phyloP scores from a whole-genome alignment of 2,329 filamentous ascomycete species.

The Aphanoascus verrucosus region DNA sequence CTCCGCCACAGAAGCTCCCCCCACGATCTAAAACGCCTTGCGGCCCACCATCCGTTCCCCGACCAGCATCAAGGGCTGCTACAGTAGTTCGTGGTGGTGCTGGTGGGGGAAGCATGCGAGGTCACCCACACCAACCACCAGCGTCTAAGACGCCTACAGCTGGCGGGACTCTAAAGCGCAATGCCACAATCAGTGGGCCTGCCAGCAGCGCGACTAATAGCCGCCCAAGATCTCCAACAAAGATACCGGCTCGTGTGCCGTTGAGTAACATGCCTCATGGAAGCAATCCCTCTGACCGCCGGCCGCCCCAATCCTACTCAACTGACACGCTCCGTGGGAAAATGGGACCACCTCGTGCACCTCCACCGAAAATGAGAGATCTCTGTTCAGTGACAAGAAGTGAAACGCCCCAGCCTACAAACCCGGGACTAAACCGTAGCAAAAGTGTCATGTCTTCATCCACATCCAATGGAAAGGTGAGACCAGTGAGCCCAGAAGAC shows the following conservation, averaged over 20 bases:
- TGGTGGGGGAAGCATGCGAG: slow-evolving; percentile 31
- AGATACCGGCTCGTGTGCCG: slow-evolving; percentile 40
- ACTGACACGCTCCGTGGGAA: slow-evolving; percentile 38
- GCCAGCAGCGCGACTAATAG: neutral
- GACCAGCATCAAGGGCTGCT: slow-evolving; percentile 20
- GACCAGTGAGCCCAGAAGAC: slow-evolving; percentile 62
- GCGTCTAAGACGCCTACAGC: slow-evolving; percentile 40
- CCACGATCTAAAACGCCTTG: slow-evolving; percentile 41
- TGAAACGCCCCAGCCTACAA: slow-evolving; percentile 22
- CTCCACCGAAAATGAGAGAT: slow-evolving; percentile 88
- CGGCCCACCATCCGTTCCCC: slow-evolving; percentile 19
- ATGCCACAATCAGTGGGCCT: slow-evolving; percentile 14
- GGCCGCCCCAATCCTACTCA: slow-evolving; percentile 32
- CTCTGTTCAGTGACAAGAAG: slow-evolving; percentile 49
- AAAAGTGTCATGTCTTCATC: slow-evolving; percentile 38
- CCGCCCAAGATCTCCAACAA: slow-evolving; percentile 36
- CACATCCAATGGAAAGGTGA: slow-evolving; percentile 38
- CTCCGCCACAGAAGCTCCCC: slow-evolving; percentile 57
- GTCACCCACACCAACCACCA: slow-evolving; percentile 33
- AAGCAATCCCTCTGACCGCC: slow-evolving; percentile 72
- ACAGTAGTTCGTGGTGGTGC: slow-evolving; percentile 27
- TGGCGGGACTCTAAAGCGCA: slow-evolving; percentile 30
- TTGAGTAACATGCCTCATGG: slow-evolving; percentile 39
- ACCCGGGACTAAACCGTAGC: slow-evolving; percentile 38
- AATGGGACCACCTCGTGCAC: slow-evolving; percentile 50